A percentile compares a stretch with the other conserved stretches of the same genome.
These are phyloP conservation scores for Yarrowia sp. DNA, from an alignment of 805 yeast genomes.

Conservation along the genomic window DNA sequence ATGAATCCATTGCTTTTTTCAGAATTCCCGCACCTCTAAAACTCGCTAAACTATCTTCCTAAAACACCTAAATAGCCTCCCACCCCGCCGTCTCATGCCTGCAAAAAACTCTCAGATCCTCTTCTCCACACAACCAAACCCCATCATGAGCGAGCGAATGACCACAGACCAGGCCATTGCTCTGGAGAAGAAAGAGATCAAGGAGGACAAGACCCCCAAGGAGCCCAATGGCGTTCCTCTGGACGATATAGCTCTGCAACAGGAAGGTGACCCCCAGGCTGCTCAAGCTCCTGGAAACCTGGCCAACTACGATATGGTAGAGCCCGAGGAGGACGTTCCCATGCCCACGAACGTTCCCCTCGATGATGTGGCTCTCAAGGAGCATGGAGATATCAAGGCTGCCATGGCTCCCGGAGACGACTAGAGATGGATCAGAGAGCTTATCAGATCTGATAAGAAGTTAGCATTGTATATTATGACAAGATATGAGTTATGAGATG, in stretches of 20 bases:
- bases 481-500: slow-evolving; percentile 4
- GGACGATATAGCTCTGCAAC: slow-evolving; percentile 14
- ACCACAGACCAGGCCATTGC: slow-evolving; percentile 12
- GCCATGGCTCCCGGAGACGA: slow-evolving; percentile 36
- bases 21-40: neutral
- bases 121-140: neutral
- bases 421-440: neutral
- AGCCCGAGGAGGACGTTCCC: slow-evolving; percentile 33
- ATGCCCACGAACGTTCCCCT: slow-evolving; percentile 26
- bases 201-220: neutral
- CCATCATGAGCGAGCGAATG: slow-evolving; percentile 7
- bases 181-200: slow-evolving; percentile 19
- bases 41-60: neutral
- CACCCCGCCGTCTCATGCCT: neutral
- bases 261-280: neutral
- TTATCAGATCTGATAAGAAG: neutral
- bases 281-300: slow-evolving; percentile 15
- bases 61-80: neutral
- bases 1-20: slow-evolving; percentile 8
- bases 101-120: neutral
- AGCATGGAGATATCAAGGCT: slow-evolving; percentile 23
- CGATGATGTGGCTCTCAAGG: slow-evolving; percentile 23
- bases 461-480: neutral
- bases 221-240: slow-evolving; percentile 2
- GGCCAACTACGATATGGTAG: slow-evolving; percentile 10